Evolutionary conservation across 2,329 filamentous ascomycete genomes (phyloP).

Genomic region (Fusarium coffeatum): DNA sequence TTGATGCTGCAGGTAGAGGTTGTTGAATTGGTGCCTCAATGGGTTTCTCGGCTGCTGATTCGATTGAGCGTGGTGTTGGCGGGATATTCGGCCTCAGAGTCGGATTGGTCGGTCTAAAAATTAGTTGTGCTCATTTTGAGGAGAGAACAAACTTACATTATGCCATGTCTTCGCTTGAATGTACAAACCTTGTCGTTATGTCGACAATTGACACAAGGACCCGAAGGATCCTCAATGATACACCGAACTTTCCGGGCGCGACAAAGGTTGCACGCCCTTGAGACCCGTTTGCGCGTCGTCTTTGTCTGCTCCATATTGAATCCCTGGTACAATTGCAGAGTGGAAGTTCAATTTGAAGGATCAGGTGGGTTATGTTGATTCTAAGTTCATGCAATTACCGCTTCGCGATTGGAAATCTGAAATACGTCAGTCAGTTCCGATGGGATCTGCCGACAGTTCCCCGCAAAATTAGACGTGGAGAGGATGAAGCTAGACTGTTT

Average conservation of each 20-base stretch:
- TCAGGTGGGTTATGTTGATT: background rate
- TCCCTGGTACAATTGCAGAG: accelerated
- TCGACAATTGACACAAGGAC: conserved; percentile 44
- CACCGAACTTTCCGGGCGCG: conserved; percentile 43
- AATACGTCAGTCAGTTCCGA: conserved; percentile 23
- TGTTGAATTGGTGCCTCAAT: background rate
- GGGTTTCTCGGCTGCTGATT: background rate
- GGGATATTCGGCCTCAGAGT: conserved; percentile 4
- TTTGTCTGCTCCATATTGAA: conserved; percentile 23
- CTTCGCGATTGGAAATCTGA: conserved; percentile 20
- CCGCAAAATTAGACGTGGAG: conserved; percentile 8
- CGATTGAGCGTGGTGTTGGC: conserved; percentile 1
- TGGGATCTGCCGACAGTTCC: conserved; percentile 25
- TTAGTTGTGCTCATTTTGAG: too few species aligned
- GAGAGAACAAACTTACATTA: conserved; percentile 27
- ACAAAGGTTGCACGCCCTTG: conserved; percentile 41
- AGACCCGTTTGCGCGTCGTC: conserved; percentile 31
- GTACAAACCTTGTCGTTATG: conserved; percentile 43
- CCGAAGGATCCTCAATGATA: conserved; percentile 38
- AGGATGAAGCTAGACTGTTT: conserved; percentile 1
- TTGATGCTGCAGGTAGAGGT: background rate
- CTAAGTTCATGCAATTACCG: background rate
- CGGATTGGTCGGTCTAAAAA: accelerated
- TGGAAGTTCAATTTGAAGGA: too few species aligned
- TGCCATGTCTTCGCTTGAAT: conserved; percentile 35